Base-by-base conservation (phyloP, 2,329 filamentous ascomycete genomes). In the Rasamsonia emersonii region DNA sequence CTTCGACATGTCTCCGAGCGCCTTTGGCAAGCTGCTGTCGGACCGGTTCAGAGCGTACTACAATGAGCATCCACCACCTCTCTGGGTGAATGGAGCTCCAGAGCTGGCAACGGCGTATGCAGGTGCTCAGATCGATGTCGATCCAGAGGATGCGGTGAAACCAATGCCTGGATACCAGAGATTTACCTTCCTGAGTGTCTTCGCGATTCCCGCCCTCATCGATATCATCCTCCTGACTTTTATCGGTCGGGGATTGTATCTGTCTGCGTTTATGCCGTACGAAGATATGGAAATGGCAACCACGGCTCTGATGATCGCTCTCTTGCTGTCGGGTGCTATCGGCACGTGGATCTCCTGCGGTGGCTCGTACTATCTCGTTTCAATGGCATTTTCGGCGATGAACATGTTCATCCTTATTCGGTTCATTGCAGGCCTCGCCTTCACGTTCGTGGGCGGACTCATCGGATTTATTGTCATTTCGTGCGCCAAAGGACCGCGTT, bases 331-430 rank as follows among this genome's bases (percentile, higher is more conserved):
- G 5, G 73, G 74, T 24, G 75, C 69, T 4, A 70, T 77, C 28
- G 74, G 73, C 15, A 75, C 73, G 5, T 78, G 73, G 73, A 75
- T 78, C 24, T 72, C 72, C 5, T 74, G 71, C 35, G 72, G 72
- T 17, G 75, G 75, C 2, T 73, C 71, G 18, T 79, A 77, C 50
- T 79, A 79, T 41, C 63, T 78, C 4, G 61, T 67, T 24, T 69
- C 65, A 0, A 70, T 71, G 67, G 68, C 70, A 2, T 73, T 72
- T 39, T 65, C 67, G 1, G 68, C 67, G 2, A 66, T 68, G 28
- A 71, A 70, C 39, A 69, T 71, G 65, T 71, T 71, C 37, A 62
- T 72, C 8, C 54, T 71, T 14, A 69, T 65, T n/a, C 58, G 68
- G 10, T 45, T 69, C n/a, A 59, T 70, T 34, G 65, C 64, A n/a